These are phyloP conservation scores for Crithidia mellificae DNA, from an alignment of 208 protist species.

Conservation along the genomic window DNA sequence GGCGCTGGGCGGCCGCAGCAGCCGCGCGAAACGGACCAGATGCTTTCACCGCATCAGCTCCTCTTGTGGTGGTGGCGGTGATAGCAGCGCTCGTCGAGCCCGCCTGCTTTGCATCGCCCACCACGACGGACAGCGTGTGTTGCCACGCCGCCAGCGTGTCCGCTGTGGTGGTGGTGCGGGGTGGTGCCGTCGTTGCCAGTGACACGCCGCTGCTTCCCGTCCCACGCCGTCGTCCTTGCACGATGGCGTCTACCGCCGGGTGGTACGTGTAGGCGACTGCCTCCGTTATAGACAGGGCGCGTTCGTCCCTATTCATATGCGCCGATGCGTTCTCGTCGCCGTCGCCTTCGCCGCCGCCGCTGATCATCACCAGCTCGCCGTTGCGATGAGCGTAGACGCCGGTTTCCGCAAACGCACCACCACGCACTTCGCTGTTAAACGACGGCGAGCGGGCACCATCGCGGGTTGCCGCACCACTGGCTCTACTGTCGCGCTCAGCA, in stretches of 20 bases:
- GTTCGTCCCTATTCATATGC: too few species aligned
- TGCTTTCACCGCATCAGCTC: too few species aligned
- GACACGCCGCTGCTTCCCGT: background rate
- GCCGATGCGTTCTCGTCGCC: background rate
- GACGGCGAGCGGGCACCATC: background rate
- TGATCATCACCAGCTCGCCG: background rate
- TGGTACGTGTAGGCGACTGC: constrained; percentile 20
- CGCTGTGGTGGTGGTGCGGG: background rate
- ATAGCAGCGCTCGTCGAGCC: too few species aligned
- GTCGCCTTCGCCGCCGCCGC: background rate
- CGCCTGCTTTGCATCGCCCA: background rate
- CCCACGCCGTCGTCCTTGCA: background rate
- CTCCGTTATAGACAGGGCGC: too few species aligned
- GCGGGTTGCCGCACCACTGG: too few species aligned
- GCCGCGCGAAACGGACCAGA: too few species aligned
- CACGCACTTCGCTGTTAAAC: background rate
- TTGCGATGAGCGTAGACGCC: background rate
- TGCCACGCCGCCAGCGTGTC: constrained; percentile 18
- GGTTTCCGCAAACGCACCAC: background rate
- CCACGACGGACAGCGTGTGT: constrained; percentile 12
- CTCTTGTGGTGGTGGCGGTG: too few species aligned
- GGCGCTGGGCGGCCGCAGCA: too few species aligned
- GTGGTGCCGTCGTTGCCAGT: background rate
- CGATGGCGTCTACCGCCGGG: constrained; percentile 16
- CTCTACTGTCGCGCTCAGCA: too few species aligned